Conservation (phyloP, 2,329 filamentous ascomycete genomes). For the Diaporthe citri region DNA sequence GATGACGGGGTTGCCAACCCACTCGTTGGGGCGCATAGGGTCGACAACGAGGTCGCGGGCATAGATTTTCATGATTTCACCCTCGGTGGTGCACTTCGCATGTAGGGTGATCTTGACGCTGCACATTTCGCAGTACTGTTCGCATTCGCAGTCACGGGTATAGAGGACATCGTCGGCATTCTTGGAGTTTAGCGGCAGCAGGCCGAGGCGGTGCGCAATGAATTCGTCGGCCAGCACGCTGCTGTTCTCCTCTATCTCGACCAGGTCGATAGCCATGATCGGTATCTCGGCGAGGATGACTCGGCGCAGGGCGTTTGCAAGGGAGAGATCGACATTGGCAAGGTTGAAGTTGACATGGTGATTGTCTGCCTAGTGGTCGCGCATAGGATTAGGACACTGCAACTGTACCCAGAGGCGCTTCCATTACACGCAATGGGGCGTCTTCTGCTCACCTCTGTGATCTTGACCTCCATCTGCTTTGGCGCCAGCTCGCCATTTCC, state of each 20-base stretch:
- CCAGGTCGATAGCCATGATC: conserved; percentile 93
- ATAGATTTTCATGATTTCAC: conserved; percentile 91
- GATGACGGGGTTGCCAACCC: conserved; percentile 85
- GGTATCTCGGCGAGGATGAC: conserved; percentile 94
- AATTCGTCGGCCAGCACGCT: conserved; percentile 98
- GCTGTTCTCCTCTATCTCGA: conserved; percentile 92
- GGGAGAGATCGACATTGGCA: conserved; percentile 87
- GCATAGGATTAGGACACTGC: conserved; percentile 42
- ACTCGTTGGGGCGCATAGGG: conserved; percentile 77
- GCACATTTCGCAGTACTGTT: conserved; percentile 93
- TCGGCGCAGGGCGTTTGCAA: conserved; percentile 93
- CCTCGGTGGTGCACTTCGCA: conserved; percentile 84
- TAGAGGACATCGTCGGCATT: conserved; percentile 87
- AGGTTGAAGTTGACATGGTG: conserved; percentile 93
- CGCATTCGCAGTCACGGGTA: conserved; percentile 95
- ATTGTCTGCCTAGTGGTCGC: conserved; percentile 73
- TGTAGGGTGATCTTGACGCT: conserved; percentile 87
- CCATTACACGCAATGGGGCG: conserved; percentile 1
- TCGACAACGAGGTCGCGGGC: conserved; percentile 87
- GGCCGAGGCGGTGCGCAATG: conserved; percentile 89
- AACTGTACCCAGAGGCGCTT: not conserved
- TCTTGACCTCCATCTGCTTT: conserved; percentile 59
- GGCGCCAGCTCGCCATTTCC: conserved; percentile 55
- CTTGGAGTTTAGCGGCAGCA: conserved; percentile 88
- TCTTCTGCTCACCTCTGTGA: conserved; percentile 64